Percentiles rank a stretch among this genome's conserved stretches.
phyloP scores from a whole-genome alignment of 176 grass and related monocot genomes.

The Urochloa ruziziensis region DNA sequence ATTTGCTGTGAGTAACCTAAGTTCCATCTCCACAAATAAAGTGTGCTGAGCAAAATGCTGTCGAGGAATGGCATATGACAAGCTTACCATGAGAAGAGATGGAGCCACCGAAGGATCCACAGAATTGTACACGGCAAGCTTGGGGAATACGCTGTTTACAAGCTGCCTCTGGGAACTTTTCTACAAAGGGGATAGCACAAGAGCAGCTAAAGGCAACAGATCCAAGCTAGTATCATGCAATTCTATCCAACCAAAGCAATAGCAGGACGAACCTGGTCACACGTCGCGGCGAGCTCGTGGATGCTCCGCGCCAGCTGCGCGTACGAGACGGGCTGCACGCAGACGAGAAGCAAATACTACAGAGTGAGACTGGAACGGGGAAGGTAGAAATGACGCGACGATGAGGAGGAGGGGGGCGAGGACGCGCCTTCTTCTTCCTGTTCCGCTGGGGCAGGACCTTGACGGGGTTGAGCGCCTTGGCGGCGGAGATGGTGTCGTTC shows the following conservation, averaged over 20 bases:
- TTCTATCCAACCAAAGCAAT: slow-evolving; percentile 33
- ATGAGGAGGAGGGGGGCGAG: neutral
- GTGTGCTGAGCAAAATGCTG: neutral
- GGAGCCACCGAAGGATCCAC: slow-evolving; percentile 99
- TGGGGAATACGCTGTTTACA: slow-evolving; percentile 87
- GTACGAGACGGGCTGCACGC: slow-evolving; percentile 95
- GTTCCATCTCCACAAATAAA: neutral
- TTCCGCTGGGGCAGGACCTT: slow-evolving; percentile 75
- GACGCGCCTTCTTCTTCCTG: slow-evolving; percentile 76
- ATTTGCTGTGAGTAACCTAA: neutral
- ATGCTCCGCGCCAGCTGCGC: slow-evolving; percentile 92
- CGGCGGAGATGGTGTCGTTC: slow-evolving; percentile 88
- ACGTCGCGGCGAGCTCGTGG: slow-evolving; percentile 92
- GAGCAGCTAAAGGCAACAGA: slow-evolving; percentile 44
- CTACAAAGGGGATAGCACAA: slow-evolving; percentile 38
- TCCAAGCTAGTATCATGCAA: slow-evolving; percentile 38
- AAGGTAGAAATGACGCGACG: slow-evolving; percentile 16
- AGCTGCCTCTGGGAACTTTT: slow-evolving; percentile 98
- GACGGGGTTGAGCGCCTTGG: slow-evolving; percentile 91
- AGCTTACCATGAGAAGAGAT: slow-evolving; percentile 91
- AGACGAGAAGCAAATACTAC: slow-evolving; percentile 24
- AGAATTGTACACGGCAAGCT: slow-evolving; percentile 98
- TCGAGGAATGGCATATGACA: slow-evolving; percentile 6
- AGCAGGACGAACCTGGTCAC: slow-evolving; percentile 74
- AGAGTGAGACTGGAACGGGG: slow-evolving; percentile 7